Base-by-base conservation (phyloP, 192 early-diverging fungal genomes). In the Backusella macrospora region DNA sequence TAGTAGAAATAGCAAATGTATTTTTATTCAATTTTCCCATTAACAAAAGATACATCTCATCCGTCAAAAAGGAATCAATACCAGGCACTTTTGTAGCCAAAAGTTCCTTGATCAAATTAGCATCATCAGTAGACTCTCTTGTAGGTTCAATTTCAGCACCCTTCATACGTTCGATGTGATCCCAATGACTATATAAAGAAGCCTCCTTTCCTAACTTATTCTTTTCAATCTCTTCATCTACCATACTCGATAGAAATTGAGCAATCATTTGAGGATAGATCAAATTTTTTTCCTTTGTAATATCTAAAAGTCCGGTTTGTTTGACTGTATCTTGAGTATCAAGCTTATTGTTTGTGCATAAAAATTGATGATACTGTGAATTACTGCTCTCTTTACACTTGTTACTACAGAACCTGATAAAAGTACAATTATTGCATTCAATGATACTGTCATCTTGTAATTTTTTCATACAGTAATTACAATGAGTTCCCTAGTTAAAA, bases 11-110 rank as follows among this genome's bases (percentile, higher is more conserved):
- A 62, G 88, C 90, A 72, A 89, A 94, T 8, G 91, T 81, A 79
- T 96, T 97, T 85, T 91, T 94, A 64, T 88, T 78, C 43, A 96
- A 78, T 81, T 96, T 96, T 74, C 92, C 91, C 87, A 94, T 96
- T 65, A 97, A 82, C 75, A 88, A 90, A 63, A 92, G 82, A 85
- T 95, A 97, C 29, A 92, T 92, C 71, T 96, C 93, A 64, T 90
- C 87, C 34, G 88, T 92, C 66, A 97, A 87, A 80, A 96, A 93
- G 65, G 94, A 91, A 40, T 86, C 88, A 72, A 97, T 90, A 4
- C 94, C 94, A 47, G 90, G 91, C 0, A 95, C 90, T 78, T 90
- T 89, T 37, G 81, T 77, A 49, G 84, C 90, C 44, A 95, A 84
- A 44, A 93, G 78, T 64, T 89, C 81, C 73, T 84, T 86, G 43